Conservation (phyloP, 2,329 filamentous ascomycete species). For the Sporothrix pseudoabietina region DNA sequence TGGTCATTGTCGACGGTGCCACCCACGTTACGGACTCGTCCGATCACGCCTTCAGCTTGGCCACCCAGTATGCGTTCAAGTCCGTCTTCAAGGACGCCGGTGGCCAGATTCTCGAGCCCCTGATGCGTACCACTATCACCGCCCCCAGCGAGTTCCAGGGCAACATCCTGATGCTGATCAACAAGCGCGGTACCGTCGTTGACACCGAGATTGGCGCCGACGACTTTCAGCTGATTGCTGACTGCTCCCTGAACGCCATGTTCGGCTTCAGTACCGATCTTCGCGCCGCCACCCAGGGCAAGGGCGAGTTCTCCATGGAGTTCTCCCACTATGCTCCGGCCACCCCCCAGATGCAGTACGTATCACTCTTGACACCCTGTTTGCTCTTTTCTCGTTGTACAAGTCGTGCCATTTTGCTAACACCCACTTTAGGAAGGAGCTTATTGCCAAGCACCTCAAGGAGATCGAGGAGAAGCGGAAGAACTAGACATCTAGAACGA, state of each 20-base stretch:
- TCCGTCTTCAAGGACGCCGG: conserved; percentile 83
- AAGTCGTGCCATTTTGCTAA: conserved; percentile 36
- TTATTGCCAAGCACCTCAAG: conserved; percentile 61
- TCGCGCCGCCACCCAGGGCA: conserved; percentile 91
- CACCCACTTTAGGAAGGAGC: conserved; percentile 53
- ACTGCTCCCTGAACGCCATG: conserved; percentile 95
- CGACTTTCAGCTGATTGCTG: conserved; percentile 88
- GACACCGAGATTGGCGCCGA: conserved; percentile 93
- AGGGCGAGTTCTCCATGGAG: conserved; percentile 98
- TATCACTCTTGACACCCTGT: conserved; percentile 36
- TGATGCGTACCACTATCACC: conserved; percentile 98
- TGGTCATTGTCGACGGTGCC: conserved; percentile 94
- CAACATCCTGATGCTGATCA: conserved; percentile 89
- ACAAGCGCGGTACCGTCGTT: conserved; percentile 94
- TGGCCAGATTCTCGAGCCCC: conserved; percentile 84
- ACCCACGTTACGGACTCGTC: conserved; percentile 98
- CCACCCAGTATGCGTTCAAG: conserved; percentile 93
- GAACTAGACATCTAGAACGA: conserved; percentile 45
- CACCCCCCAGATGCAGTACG: conserved; percentile 84
- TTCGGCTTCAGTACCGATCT: conserved; percentile 94
- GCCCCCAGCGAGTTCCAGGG: conserved; percentile 98
- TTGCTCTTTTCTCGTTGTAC: conserved; percentile 26
- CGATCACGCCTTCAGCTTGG: conserved; percentile 92
- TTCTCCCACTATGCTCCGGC: conserved; percentile 94
- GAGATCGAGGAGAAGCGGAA: conserved; percentile 60